Conservation (phyloP, 495 filamentous ascomycete genomes). For the Barbatosphaeria neglecta region DNA sequence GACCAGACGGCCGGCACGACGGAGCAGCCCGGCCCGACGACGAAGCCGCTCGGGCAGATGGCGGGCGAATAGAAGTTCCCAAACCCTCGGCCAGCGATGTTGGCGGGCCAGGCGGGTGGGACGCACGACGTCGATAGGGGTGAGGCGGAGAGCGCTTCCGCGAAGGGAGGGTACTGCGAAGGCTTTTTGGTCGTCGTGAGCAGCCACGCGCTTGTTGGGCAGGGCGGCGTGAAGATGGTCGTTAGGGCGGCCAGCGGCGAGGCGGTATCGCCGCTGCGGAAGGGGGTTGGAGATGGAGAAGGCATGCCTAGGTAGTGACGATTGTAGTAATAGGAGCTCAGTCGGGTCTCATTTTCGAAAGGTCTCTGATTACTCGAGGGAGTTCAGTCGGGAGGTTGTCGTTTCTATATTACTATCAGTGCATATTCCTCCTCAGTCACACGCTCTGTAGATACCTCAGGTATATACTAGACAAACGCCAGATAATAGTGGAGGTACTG, state of each 20-base stretch:
- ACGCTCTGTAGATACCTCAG: too few relatives aligned
- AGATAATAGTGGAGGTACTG: too few relatives aligned
- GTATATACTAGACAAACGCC: too few relatives aligned
- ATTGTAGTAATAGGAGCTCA: too few relatives aligned
- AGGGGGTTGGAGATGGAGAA: slow-evolving; percentile 8
- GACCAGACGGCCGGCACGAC: slow-evolving; percentile 12
- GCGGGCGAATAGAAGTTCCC: slow-evolving; percentile 31
- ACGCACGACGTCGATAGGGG: slow-evolving; percentile 17
- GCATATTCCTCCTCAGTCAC: too few relatives aligned
- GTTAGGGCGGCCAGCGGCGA: slow-evolving; percentile 25
- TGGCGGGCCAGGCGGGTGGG: slow-evolving; percentile 20
- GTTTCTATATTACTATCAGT: too few relatives aligned
- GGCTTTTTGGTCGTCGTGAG: slow-evolving; percentile 22
- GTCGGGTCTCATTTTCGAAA: too few relatives aligned
- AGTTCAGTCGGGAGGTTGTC: too few relatives aligned
- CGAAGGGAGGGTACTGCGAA: slow-evolving; percentile 28
- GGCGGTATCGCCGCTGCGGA: slow-evolving; percentile 14
- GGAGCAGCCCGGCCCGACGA: slow-evolving; percentile 19
- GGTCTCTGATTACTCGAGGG: too few relatives aligned
- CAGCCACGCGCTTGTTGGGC: slow-evolving; percentile 22
- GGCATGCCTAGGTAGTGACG: too few relatives aligned
- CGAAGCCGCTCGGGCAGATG: slow-evolving; percentile 28
- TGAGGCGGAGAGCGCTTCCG: slow-evolving; percentile 16
- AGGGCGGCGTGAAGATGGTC: slow-evolving; percentile 28
- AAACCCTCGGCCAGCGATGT: slow-evolving; percentile 21